A percentile compares a stretch with the other conserved stretches of the same genome.
phyloP scores from a whole-genome alignment of 1,284 basidiomycete species.

The Volvariella surrecta region DNA sequence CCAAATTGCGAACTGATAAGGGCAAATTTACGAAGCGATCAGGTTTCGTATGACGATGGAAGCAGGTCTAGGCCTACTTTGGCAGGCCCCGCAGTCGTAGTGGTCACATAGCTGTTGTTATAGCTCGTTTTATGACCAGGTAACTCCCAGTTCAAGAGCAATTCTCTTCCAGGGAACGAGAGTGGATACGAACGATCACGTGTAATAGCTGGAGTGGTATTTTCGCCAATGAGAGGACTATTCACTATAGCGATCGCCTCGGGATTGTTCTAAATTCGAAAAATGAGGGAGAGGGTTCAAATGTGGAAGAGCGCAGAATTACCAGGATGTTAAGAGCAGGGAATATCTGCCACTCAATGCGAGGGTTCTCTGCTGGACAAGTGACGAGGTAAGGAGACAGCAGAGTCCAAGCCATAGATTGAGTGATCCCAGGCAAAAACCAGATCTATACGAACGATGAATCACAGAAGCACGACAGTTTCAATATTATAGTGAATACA shows the following conservation, averaged over 20 bases:
- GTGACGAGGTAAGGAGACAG: constrained; percentile 47
- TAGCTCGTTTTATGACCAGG: constrained; percentile 46
- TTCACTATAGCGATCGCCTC: constrained; percentile 41
- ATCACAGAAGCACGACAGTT: too few species aligned
- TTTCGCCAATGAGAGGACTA: constrained; percentile 34
- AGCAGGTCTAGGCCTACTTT: constrained; percentile 27
- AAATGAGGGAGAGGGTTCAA: constrained; percentile 7
- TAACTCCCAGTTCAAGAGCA: constrained; percentile 47
- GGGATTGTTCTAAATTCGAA: constrained; percentile 18
- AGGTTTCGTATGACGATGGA: too few species aligned
- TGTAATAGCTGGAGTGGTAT: constrained; percentile 22
- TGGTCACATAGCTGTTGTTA: constrained; percentile 45
- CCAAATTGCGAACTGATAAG: constrained; percentile 30
- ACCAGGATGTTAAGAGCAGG: constrained; percentile 39
- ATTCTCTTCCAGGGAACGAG: constrained; percentile 30
- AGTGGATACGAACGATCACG: constrained; percentile 21
- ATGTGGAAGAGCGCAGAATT: constrained; percentile 1
- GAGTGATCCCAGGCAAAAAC: constrained; percentile 46
- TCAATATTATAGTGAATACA: too few species aligned
- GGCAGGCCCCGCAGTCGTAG: constrained; percentile 32
- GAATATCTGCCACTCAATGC: constrained; percentile 48
- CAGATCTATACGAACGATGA: constrained; percentile 23
- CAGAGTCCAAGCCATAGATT: constrained; percentile 56
- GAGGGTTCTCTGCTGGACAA: constrained; percentile 52
- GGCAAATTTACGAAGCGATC: too few species aligned